Conservation (phyloP, 1,284 basidiomycete species). For the Malassezia pachydermatis region DNA sequence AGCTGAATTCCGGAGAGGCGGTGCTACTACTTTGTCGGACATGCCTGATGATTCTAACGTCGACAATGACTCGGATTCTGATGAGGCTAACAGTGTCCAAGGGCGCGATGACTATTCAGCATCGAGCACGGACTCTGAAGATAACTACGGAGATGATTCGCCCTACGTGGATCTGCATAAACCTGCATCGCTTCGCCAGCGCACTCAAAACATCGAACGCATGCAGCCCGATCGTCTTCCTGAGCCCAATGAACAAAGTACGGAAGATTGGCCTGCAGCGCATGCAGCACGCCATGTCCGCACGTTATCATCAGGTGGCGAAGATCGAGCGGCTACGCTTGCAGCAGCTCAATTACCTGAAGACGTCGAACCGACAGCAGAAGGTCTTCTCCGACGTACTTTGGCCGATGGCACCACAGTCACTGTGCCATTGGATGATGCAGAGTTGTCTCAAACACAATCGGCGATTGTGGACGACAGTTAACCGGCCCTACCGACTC, state of each 20-base stretch:
- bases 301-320: neutral
- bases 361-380: slow-evolving; percentile 17
- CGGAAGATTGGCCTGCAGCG: slow-evolving; percentile 19
- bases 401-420: slow-evolving; percentile 37
- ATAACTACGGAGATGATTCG: slow-evolving; percentile 12
- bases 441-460: slow-evolving; percentile 8
- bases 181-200: slow-evolving; percentile 12
- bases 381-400: slow-evolving; percentile 34
- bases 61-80: slow-evolving; percentile 31
- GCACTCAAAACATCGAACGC: neutral
- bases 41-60: slow-evolving; percentile 6
- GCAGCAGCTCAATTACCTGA: slow-evolving; percentile 10
- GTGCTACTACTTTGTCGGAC: slow-evolving; percentile 7
- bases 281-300: slow-evolving; percentile 2
- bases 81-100: slow-evolving; percentile 16
- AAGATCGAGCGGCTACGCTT: slow-evolving; percentile 4
- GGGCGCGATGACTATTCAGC: slow-evolving; percentile 16
- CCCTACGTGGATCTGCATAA: slow-evolving; percentile 24
- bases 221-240: slow-evolving; percentile 23
- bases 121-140: slow-evolving; percentile 14
- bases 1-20: slow-evolving; percentile 31
- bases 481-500: no score
- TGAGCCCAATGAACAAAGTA: neutral
- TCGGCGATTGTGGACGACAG: no score
- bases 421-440: slow-evolving; percentile 41